phyloP scores from a whole-genome alignment of 2,329 filamentous ascomycete species.

The Corynespora cassiicola region DNA sequence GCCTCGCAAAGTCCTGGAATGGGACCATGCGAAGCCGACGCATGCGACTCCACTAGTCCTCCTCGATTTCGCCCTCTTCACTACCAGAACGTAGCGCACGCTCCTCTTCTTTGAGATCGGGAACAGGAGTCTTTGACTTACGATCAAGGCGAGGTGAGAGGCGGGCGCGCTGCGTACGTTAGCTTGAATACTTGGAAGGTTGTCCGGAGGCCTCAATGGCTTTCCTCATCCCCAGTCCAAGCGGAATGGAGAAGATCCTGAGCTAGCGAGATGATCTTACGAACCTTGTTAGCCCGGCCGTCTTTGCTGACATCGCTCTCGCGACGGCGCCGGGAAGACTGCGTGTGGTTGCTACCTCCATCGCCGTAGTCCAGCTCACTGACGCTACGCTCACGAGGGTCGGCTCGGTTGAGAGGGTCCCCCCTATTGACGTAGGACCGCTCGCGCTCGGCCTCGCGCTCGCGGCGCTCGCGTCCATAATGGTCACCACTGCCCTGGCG shows the following conservation, averaged over 20 bases:
- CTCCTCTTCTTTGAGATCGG: conserved; percentile 62
- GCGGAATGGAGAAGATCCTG: background rate
- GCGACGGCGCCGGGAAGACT: conserved; percentile 71
- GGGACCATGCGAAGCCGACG: no score
- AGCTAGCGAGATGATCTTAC: no score
- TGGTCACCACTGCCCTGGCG: conserved; percentile 68
- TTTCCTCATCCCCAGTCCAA: conserved; percentile 8
- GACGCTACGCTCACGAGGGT: conserved; percentile 73
- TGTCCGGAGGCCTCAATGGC: no score
- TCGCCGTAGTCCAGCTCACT: conserved; percentile 94
- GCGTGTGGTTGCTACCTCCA: conserved; percentile 55
- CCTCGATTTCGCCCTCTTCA: conserved; percentile 98
- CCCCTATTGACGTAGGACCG: conserved; percentile 70
- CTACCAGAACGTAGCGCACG: conserved; percentile 80
- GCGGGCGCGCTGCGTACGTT: conserved; percentile 50
- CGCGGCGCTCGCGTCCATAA: conserved; percentile 86
- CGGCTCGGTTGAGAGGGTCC: conserved; percentile 66
- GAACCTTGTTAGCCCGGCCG: conserved; percentile 52
- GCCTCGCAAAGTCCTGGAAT: no score
- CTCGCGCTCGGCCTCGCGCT: conserved; percentile 90
- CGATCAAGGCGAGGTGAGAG: conserved; percentile 61
- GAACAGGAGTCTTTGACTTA: conserved; percentile 63
- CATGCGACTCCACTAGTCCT: no score
- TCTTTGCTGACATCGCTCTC: conserved; percentile 67
- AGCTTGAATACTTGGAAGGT: conserved; percentile 20